Conservation (phyloP, 2,329 filamentous ascomycete species). For the Biscogniauxia sp. region DNA sequence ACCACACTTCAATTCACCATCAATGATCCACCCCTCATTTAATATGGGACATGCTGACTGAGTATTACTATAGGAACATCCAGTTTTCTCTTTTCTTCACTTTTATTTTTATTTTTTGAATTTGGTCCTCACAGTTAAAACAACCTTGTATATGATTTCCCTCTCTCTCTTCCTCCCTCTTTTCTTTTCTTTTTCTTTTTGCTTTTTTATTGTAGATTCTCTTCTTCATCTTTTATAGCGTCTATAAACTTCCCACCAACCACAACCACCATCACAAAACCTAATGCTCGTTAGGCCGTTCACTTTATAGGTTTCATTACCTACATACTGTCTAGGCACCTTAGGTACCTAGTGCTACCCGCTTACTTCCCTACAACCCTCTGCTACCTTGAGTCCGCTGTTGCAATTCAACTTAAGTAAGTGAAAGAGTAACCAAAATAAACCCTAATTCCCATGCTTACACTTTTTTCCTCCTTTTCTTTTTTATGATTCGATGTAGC, state of each 20-base stretch:
- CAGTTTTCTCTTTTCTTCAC: neutral
- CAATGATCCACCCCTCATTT: neutral
- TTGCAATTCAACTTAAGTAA: neutral
- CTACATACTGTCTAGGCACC: too few species aligned
- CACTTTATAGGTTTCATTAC: neutral
- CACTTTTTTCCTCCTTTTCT: neutral
- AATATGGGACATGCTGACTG: constrained; percentile 5
- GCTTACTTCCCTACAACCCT: too few species aligned
- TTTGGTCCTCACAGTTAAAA: neutral
- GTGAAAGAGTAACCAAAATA: neutral
- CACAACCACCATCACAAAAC: neutral
- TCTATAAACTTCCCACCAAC: too few species aligned
- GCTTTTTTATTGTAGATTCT: too few species aligned
- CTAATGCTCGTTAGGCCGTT: too few species aligned
- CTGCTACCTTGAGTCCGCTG: neutral
- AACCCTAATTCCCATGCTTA: neutral
- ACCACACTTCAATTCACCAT: constrained; percentile 6
- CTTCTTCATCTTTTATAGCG: too few species aligned
- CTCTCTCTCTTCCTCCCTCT: too few species aligned
- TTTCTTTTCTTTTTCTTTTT: too few species aligned
- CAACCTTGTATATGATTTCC: neutral
- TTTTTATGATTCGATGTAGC: too few species aligned
- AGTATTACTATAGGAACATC: neutral
- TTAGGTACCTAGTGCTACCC: too few species aligned
- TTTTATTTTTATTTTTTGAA: neutral